Percentiles rank a stretch among this genome's conserved stretches.
These are phyloP conservation scores for Furcasterigmium furcatum DNA, from an alignment of 2,329 filamentous ascomycete species.

Conservation along the genomic window DNA sequence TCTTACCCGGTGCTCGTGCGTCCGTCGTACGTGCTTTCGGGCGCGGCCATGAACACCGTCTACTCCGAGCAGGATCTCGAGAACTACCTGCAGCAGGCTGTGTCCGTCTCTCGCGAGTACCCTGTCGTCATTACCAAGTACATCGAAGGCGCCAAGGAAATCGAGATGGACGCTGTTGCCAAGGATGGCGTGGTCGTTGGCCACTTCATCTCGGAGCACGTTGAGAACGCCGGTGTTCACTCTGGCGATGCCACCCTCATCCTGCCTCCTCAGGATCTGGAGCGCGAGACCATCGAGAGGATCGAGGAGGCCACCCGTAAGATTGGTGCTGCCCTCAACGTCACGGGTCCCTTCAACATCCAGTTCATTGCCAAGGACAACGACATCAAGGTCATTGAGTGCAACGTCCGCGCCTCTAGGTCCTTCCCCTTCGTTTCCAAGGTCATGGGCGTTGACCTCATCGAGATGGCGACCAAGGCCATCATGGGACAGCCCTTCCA, in stretches of 20 bases:
- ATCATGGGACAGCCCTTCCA: constrained; percentile 82
- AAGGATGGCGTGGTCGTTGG: constrained; percentile 85
- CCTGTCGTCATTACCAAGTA: constrained; percentile 99
- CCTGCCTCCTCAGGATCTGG: constrained; percentile 88
- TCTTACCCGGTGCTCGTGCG: constrained; percentile 92
- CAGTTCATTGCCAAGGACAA: constrained; percentile 99
- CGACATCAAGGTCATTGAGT: constrained; percentile 99
- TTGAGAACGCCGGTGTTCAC: constrained; percentile 97
- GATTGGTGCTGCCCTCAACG: constrained; percentile 89
- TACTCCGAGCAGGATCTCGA: constrained; percentile 93
- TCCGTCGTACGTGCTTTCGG: constrained; percentile 94
- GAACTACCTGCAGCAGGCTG: constrained; percentile 84
- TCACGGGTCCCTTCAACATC: constrained; percentile 97
- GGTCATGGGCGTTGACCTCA: constrained; percentile 95
- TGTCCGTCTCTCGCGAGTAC: constrained; percentile 89
- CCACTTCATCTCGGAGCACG: constrained; percentile 97
- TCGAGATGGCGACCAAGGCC: constrained; percentile 97
- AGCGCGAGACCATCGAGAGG: constrained; percentile 80
- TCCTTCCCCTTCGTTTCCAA: constrained; percentile 99
- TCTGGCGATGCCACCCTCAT: constrained; percentile 97
- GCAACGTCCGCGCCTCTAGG: constrained; percentile 92
- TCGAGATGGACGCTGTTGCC: constrained; percentile 98
- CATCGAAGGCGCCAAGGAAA: constrained; percentile 98
- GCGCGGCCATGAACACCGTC: constrained; percentile 98
- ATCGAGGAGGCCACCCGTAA: constrained; percentile 95